Base-by-base conservation (phyloP, 768 basidiomycete genomes). In the Antrodiella citrinella region DNA sequence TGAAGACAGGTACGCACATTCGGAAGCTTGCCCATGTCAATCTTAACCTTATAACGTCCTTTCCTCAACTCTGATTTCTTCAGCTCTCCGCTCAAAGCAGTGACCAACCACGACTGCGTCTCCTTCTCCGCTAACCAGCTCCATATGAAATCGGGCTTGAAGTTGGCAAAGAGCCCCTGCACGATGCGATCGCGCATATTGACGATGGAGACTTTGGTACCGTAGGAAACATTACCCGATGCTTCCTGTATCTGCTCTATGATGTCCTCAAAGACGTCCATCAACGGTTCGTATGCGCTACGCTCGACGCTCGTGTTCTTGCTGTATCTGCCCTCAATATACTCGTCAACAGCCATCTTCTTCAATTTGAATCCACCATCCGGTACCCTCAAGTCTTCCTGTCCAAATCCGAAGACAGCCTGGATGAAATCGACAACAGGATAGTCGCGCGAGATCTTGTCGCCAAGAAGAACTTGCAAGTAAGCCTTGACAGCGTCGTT, bases 391-490 rank as follows among this genome's bases (percentile, higher is more conserved):
- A 15, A 5, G 38, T 49, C 20, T 5, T 42, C 45, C 26, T 26
- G 44, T 4, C 23, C 24, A 38, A 43, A 47, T 10, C 24, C 26
- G 26, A 13, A 47, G 4, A 51, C 50, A 12, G 7, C n/a, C 4
- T 21, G 13, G 24, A 51, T 23, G 26, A 47, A 46, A 23, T 51
- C 45, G 39, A 47, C 23, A 20, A 51, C 26, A 7, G 44, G 45
- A 19, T 46, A 45, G n/a, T 47, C 45, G 26, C 50, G 50, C 7
- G 18, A 21, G 4, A 47, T 21, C 24, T 45, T 50, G 10, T 30
- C 43, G 4, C 11, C 9, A 20, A 50, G 23, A 5, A 26, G 18
- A 15, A 11, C 44, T 21, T 35, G 42, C 15, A 45, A 15, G n/a
- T 44, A 44, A 19, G 5, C 15, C 23, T 42, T 18, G 10, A 49